Conservation (phyloP, 1,284 basidiomycete genomes). For the Moesziomyces sp. region DNA sequence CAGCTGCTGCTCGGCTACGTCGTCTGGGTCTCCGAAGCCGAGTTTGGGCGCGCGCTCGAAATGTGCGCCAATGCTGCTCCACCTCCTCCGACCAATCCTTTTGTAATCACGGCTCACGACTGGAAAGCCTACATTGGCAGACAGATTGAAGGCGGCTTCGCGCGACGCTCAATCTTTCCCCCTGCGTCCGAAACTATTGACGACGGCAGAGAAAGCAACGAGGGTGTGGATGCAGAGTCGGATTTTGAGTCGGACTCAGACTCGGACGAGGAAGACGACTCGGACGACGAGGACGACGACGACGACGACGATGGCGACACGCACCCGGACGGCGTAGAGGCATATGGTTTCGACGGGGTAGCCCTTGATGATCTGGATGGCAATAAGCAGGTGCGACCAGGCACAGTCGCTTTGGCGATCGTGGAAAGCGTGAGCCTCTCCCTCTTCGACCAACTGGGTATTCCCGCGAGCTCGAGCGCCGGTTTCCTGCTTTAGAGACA, state of each 20-base stretch:
- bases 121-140: background rate
- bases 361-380: no score
- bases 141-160: background rate
- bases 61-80: background rate
- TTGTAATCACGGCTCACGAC: background rate
- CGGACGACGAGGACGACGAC: background rate
- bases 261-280: background rate
- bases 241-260: background rate
- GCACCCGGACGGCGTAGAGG: background rate
- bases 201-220: background rate
- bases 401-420: background rate
- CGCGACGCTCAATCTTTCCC: no score
- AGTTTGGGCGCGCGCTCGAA: background rate
- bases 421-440: background rate
- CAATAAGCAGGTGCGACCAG: background rate
- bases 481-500: background rate
- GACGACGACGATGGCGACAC: conserved; percentile 1
- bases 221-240: background rate
- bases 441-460: background rate
- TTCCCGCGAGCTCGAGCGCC: background rate
- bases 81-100: background rate
- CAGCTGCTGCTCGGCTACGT: background rate
- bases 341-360: no score
- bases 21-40: background rate
- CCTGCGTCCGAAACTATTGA: background rate